phyloP scores from a whole-genome alignment of 2,329 filamentous ascomycete species.

The Ophiostoma perfectum region DNA sequence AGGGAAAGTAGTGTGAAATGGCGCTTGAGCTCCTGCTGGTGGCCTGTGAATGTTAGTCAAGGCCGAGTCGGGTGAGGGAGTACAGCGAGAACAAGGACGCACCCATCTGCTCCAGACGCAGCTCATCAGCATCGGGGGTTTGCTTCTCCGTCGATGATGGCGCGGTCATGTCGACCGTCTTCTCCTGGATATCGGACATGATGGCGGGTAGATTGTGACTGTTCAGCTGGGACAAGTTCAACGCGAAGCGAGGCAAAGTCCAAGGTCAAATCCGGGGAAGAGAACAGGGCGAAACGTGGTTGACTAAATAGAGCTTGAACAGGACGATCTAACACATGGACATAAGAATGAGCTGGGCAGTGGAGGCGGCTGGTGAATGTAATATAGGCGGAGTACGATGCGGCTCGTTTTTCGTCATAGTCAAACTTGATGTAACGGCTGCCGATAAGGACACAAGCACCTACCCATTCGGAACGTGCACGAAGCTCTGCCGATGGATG shows the following conservation, averaged over 20 bases:
- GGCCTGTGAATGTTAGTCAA: neutral
- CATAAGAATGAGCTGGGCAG: neutral
- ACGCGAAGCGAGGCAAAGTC: neutral
- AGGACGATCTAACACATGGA: neutral
- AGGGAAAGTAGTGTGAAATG: slow-evolving; percentile 6
- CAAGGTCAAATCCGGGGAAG: neutral
- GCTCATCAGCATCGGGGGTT: neutral
- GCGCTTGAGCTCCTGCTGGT: slow-evolving; percentile 11
- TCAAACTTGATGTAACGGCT: neutral
- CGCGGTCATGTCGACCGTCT: neutral
- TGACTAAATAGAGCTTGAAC: neutral
- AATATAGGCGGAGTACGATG: neutral
- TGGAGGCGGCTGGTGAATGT: neutral
- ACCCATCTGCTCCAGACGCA: slow-evolving; percentile 7
- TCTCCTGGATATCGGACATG: neutral
- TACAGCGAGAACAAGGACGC: neutral
- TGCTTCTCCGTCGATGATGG: slow-evolving; percentile 6
- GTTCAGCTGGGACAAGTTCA: neutral
- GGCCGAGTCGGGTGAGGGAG: neutral
- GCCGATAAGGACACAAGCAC: neutral
- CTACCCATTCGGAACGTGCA: neutral
- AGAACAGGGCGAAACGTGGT: neutral
- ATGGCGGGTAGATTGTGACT: neutral
- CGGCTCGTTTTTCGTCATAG: neutral
- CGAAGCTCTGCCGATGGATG: neutral